Conservation (phyloP, 768 basidiomycete genomes). For the Amanita subjunquillea region DNA sequence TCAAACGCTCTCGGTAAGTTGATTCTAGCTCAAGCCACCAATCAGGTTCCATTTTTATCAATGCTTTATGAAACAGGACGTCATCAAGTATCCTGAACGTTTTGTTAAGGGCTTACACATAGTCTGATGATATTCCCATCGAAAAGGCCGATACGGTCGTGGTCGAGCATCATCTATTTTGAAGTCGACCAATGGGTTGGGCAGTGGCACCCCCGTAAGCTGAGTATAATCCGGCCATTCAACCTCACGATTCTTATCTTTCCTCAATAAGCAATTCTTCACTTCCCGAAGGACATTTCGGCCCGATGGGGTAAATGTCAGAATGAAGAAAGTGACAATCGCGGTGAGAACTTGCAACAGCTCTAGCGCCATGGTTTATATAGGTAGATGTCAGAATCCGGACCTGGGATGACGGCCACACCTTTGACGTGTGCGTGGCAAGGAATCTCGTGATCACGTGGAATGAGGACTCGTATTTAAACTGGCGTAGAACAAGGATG, state of each 20-base stretch:
- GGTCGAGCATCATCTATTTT: conserved; percentile 31
- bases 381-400: too few species aligned
- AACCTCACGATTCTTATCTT: background rate
- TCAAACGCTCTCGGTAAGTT: conserved; percentile 33
- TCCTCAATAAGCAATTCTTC: background rate
- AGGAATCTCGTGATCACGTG: background rate
- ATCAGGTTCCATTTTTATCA: conserved; percentile 39
- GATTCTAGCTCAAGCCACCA: conserved; percentile 51
- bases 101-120: conserved; percentile 31
- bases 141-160: conserved; percentile 45
- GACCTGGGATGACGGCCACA: too few species aligned
- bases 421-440: background rate
- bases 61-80: conserved; percentile 18
- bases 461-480: too few species aligned
- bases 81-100: background rate
- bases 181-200: conserved; percentile 30
- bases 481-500: too few species aligned
- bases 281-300: background rate
- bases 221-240: conserved; percentile 24
- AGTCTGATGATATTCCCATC: conserved; percentile 47
- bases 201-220: conserved; percentile 33
- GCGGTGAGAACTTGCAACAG: background rate
- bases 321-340: background rate
- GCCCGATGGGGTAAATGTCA: background rate
- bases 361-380: background rate